Base-by-base conservation (phyloP, 1,284 basidiomycete genomes). In the Ceratorhiza oryzae-sativae region DNA sequence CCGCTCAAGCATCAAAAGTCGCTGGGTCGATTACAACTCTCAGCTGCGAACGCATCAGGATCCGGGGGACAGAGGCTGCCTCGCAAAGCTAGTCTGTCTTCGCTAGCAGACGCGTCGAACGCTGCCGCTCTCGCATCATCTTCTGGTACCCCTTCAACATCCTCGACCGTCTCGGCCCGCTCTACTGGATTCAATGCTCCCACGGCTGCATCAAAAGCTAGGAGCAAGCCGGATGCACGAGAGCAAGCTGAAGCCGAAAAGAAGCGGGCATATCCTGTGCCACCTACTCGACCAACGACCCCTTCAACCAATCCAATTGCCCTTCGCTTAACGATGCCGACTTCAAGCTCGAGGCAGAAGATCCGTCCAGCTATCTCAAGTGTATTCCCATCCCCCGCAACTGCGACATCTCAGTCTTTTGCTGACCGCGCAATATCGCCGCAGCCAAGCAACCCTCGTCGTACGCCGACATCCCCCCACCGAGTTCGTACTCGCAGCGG, bases 271-370 rank as follows among this genome's bases (percentile, higher is more conserved):
- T 88, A 86, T 78, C 85, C 83, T 76, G 84, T 90, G n/a, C 89
- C 90, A n/a, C 88, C 90, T 8, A 86, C 88, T 8, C 84, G 91
- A 51, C 90, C 91, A 2, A 88, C 86, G 27, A 93, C 91, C 1
- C 91, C 91, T 2, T 90, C 90, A 5, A 85, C 89, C 2, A 91
- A 90, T 79, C 84, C 90, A 23, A 84, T 84, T 25, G 90, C 90
- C 13, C 83, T 91, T 59, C 87, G 93, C 41, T 83, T 95, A 55
- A 94, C 92, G n/a, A 91, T 93, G 90, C 93, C 93, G 0, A 94
- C 91, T 0, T 82, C 82, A 6, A 86, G 86, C 23, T 84, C 88
- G 6, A 86, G 90, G 41, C 80, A 88, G 34, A 93, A 91, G 81
- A 83, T 86, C 5, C 86, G 94, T 34, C 87, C 91, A 20, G 82